These are phyloP conservation scores for Mucor mucedo DNA, from an alignment of 371 early-diverging fungal genomes.

Conservation along the genomic window DNA sequence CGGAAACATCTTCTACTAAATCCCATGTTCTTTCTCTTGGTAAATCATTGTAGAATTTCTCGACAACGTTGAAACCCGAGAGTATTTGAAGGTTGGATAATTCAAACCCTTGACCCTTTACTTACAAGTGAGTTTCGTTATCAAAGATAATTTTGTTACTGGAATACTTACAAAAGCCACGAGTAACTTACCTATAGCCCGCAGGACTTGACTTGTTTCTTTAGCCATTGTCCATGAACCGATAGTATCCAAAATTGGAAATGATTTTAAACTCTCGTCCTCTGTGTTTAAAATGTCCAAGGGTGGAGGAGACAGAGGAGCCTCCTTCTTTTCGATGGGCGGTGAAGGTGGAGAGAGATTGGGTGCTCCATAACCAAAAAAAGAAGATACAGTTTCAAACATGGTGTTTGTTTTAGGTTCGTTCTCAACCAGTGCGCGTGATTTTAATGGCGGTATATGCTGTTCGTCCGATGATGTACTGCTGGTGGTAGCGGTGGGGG, in stretches of 20 bases:
- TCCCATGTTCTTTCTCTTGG: constrained; percentile 41
- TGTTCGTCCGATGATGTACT: too few species aligned
- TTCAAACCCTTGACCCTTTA: constrained; percentile 77
- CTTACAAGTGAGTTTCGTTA: neutral
- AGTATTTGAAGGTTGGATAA: constrained; percentile 69
- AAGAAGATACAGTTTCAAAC: constrained; percentile 15
- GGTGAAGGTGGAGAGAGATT: neutral
- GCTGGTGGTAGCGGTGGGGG: neutral
- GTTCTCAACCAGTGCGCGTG: neutral
- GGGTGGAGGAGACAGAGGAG: constrained; percentile 2
- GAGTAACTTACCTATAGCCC: constrained; percentile 66
- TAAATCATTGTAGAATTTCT: constrained; percentile 56
- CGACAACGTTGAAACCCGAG: constrained; percentile 67
- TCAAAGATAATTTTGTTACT: neutral
- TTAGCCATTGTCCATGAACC: constrained; percentile 59
- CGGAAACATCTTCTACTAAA: constrained; percentile 41
- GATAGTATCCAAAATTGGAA: constrained; percentile 44
- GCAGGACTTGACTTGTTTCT: constrained; percentile 68
- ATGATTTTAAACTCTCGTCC: constrained; percentile 31
- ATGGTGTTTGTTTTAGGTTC: constrained; percentile 4
- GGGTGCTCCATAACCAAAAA: constrained; percentile 10
- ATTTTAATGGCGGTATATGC: too few species aligned
- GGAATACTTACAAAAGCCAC: constrained; percentile 66
- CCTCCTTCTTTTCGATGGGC: constrained; percentile 14
- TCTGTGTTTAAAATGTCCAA: constrained; percentile 23